Base-by-base conservation (phyloP, 345 rosid genomes). In the Carallia pectinifolia region DNA sequence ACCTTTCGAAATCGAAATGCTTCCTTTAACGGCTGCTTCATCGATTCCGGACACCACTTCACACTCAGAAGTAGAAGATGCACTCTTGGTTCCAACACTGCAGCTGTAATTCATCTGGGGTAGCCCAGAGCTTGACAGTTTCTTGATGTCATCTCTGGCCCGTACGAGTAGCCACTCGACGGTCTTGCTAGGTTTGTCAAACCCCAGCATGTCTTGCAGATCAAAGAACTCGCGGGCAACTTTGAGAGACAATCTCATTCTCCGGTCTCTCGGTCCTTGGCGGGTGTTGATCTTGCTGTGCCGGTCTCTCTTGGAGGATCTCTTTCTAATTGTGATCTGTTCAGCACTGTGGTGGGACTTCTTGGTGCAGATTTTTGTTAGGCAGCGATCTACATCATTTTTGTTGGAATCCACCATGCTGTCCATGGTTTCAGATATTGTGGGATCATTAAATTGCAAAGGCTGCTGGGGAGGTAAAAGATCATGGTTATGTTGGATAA, bases 221-320 rank as follows among this genome's bases (percentile, higher is more conserved):
- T 90, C 87, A 29, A 90, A 93, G 73, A 93, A 89, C 56, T 84
- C 76, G 7, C 77, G 77, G 13, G 98, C 98, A 23, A 89, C 91
- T 36, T 87, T 87, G 18, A 87, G 79, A 6, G 98, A 93, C 73
- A 93, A 72, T 76, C 98, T 86, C 90, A 93, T 87, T 64, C 98
- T 79, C 76, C 98, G 82, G 40, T 93, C 97, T 72, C 98, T 75
- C 4, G 84, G 86, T 19, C 98, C 98, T 36, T 81, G 86, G 10
- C 93, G 95, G 0, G 98, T 93, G 67, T 77, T 67, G 63, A 93
- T 90, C 85, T 93, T 93, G 83, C 98, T 93, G 74, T 93, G 97
- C 60, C 95, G 83, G 66, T 90, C 98, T 60, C 74, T 85, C 79
- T 86, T 90, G 30, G 79, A 72, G 38, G 74, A 64, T 71, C 87